Evolutionary conservation across 768 basidiomycete genomes (phyloP).

Genomic region (Trametes meyenii): DNA sequence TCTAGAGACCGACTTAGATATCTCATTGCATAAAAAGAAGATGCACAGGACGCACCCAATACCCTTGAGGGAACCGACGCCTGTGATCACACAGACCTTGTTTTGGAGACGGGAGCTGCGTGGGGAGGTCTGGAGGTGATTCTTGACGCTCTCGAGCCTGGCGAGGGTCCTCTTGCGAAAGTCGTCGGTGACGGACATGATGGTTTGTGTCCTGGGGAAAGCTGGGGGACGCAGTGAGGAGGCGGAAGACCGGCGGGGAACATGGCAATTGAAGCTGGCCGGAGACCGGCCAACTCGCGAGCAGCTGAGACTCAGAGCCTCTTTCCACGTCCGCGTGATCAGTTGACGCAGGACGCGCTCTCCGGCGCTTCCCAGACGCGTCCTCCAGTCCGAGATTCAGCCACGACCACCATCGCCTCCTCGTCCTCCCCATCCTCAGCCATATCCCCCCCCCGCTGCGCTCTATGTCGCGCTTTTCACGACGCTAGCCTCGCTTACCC

Average conservation of each 20-base stretch:
- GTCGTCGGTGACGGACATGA: conserved; percentile 41
- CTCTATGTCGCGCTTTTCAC: no score
- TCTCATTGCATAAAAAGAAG: background rate
- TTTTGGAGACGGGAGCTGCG: conserved; percentile 61
- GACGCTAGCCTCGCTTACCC: no score
- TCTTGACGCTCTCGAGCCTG: conserved; percentile 68
- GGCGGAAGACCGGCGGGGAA: background rate
- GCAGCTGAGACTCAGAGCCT: background rate
- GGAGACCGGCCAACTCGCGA: background rate
- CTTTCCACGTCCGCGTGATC: background rate
- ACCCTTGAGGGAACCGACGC: conserved; percentile 83
- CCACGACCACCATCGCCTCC: no score
- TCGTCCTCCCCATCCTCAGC: no score
- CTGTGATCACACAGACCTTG: conserved; percentile 88
- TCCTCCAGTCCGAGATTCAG: no score
- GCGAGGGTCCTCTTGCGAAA: conserved; percentile 62
- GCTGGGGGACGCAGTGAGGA: background rate
- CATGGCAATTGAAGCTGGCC: background rate
- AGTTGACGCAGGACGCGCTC: no score
- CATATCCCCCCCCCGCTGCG: no score
- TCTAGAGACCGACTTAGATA: conserved; percentile 38
- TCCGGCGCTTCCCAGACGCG: no score
- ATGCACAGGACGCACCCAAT: conserved; percentile 67
- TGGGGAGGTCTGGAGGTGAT: conserved; percentile 59
- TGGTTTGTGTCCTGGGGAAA: background rate